A percentile compares a stretch with the other conserved stretches of the same genome.
Conservation (phyloP, 2,329 filamentous ascomycete species). For the Aspergillus flavus region DNA sequence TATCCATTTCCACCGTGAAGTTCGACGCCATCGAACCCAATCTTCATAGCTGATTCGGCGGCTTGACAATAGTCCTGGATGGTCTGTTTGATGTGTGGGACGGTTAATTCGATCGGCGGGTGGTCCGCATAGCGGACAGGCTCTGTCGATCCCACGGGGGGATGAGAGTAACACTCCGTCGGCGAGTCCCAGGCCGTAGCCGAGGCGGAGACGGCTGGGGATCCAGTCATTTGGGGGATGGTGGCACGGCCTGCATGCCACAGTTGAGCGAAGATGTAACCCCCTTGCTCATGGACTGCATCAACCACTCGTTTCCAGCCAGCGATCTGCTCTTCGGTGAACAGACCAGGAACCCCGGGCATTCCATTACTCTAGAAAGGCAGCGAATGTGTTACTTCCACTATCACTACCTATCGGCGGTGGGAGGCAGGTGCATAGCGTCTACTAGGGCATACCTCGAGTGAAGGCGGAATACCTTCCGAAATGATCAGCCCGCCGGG, state of each 20-base stretch:
- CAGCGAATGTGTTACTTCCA: neutral
- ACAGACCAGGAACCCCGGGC: conserved; percentile 40
- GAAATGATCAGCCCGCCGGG: conserved; percentile 41
- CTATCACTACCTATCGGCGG: neutral
- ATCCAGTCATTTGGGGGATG: conserved; percentile 44
- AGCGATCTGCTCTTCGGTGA: conserved; percentile 44
- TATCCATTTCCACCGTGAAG: conserved; percentile 55
- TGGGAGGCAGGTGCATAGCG: no score
- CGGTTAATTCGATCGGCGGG: conserved; percentile 48
- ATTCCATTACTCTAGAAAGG: conserved; percentile 39
- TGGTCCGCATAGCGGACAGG: conserved; percentile 46
- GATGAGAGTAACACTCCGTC: conserved; percentile 46
- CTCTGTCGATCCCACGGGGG: conserved; percentile 38
- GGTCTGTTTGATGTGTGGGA: conserved; percentile 49
- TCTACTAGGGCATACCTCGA: conserved; percentile 35
- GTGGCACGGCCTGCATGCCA: conserved; percentile 53
- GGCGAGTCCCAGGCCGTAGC: conserved; percentile 51
- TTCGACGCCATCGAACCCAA: conserved; percentile 58
- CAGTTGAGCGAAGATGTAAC: conserved; percentile 48
- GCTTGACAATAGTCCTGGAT: conserved; percentile 49
- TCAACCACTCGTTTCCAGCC: conserved; percentile 56
- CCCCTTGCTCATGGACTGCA: conserved; percentile 54
- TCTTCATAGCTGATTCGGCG: conserved; percentile 55
- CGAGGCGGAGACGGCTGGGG: conserved; percentile 41
- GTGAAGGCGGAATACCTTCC: conserved; percentile 40